Evolutionary conservation across 2,329 filamentous ascomycete species (phyloP).

Genomic region (Apiospora hydei): DNA sequence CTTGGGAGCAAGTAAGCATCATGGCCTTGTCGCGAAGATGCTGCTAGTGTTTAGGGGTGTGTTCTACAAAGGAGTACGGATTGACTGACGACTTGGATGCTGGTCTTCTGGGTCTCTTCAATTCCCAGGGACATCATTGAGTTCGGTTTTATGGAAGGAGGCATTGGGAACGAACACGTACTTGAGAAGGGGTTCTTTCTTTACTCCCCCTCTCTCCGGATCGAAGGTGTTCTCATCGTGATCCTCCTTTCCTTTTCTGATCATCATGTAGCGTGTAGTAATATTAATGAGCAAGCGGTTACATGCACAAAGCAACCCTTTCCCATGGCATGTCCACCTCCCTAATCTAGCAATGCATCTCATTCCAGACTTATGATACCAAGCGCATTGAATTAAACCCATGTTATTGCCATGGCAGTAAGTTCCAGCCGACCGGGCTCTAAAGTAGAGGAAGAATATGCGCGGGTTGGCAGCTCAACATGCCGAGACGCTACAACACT

Average conservation of each 20-base stretch:
- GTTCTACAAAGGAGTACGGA: background rate
- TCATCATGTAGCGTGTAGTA: slow-evolving; percentile 1
- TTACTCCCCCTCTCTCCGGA: background rate
- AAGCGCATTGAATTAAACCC: no score
- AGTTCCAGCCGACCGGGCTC: no score
- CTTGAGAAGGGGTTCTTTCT: background rate
- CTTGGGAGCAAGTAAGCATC: background rate
- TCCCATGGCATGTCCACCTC: background rate
- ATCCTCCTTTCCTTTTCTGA: background rate
- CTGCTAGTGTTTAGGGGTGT: background rate
- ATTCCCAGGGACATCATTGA: background rate
- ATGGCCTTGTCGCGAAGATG: background rate
- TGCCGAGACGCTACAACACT: background rate
- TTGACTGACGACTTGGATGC: background rate
- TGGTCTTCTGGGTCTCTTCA: background rate
- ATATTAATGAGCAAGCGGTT: background rate
- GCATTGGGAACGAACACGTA: background rate
- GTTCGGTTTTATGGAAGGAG: background rate
- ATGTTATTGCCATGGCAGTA: no score
- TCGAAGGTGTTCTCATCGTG: background rate
- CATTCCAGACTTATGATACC: no score
- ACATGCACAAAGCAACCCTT: background rate
- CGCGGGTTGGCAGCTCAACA: background rate
- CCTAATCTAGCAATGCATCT: background rate
- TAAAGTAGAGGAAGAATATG: background rate